Base-by-base conservation (phyloP, 495 filamentous ascomycete species). In the Bacidia gigantensis region DNA sequence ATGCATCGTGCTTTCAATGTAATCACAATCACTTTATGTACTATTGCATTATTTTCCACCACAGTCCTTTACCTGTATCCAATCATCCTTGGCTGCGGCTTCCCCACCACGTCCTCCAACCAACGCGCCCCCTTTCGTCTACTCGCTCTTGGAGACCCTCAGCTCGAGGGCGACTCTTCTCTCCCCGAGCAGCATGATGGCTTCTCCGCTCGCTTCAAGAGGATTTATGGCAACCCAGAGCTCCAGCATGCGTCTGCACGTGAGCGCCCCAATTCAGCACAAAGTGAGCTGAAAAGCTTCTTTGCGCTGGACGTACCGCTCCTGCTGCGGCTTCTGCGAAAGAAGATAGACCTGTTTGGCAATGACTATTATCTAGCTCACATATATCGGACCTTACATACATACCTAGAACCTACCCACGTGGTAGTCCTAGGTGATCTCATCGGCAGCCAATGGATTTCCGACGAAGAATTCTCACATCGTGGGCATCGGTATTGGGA, bases 291-390 rank as follows among this genome's bases (percentile, higher is more conserved):
- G 12, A 70, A 72, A 53, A 69, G 75, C 50, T 54, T 84, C 9
- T 61, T 79, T 41, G 69, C 68, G 44, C 69, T 80, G 46, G 87
- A 94, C 62, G 67, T 87, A 32, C 83, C 78, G 23, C 70, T 78
- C 56, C 64, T 74, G 1, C 56, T 86, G 29, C 69, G 80, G 45
- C 77, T 75, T 12, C 70, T 68, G 24, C 78, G 83, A 56, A 98
- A 98, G 69, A 75, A 77, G 14, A 63, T 98, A 55, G 92, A 98
- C 62, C 75, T 94, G 2, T 73, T 86, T 54, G 92, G 93, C 0
- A 98, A 98, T 66, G 92, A 98, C 65, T 88, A 79, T 57, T 98
- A 96, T 66, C 79, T 98, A 7, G 84, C 85, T 10, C 92, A 96
- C 63, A 84, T 96, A 45, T 96, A 92, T 69, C 79, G 86, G n/a